Conservation (phyloP, 1,284 basidiomycete species). For the Erythrobasidium hasegawianum region DNA sequence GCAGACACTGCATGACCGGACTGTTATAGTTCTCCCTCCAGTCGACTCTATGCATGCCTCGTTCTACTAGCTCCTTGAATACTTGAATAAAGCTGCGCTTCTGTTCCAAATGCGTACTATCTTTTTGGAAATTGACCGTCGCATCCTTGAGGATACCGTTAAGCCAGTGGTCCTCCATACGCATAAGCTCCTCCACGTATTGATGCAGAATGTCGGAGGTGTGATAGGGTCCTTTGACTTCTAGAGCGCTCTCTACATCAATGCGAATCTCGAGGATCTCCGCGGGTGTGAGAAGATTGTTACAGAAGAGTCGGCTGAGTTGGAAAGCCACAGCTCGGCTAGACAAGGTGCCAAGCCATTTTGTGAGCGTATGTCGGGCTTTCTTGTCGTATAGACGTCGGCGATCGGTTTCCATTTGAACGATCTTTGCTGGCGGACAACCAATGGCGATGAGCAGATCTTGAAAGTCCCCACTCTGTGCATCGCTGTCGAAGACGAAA, state of each 20-base stretch:
- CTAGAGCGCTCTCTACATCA: slow-evolving; percentile 7
- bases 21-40: slow-evolving; percentile 16
- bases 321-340: slow-evolving; percentile 31
- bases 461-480: slow-evolving; percentile 17
- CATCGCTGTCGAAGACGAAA: slow-evolving; percentile 23
- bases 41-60: slow-evolving; percentile 17
- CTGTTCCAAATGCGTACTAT: not conserved
- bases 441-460: slow-evolving; percentile 16
- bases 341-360: slow-evolving; percentile 1
- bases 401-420: slow-evolving; percentile 12
- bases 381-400: slow-evolving; percentile 21
- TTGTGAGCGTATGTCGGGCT: slow-evolving; percentile 1
- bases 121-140: slow-evolving; percentile 6
- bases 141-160: slow-evolving; percentile 24
- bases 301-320: slow-evolving; percentile 27
- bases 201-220: slow-evolving; percentile 31
- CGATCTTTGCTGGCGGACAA: slow-evolving; percentile 8
- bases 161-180: slow-evolving; percentile 21
- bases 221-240: slow-evolving; percentile 14
- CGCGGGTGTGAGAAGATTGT: slow-evolving; percentile 19
- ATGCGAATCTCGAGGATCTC: slow-evolving; percentile 21
- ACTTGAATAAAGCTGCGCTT: not conserved
- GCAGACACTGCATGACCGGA: slow-evolving; percentile 33
- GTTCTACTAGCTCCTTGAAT: slow-evolving; percentile 5
- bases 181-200: slow-evolving; percentile 29